Conservation (phyloP, 2,329 filamentous ascomycete genomes). For the Zymoseptoria brevis region DNA sequence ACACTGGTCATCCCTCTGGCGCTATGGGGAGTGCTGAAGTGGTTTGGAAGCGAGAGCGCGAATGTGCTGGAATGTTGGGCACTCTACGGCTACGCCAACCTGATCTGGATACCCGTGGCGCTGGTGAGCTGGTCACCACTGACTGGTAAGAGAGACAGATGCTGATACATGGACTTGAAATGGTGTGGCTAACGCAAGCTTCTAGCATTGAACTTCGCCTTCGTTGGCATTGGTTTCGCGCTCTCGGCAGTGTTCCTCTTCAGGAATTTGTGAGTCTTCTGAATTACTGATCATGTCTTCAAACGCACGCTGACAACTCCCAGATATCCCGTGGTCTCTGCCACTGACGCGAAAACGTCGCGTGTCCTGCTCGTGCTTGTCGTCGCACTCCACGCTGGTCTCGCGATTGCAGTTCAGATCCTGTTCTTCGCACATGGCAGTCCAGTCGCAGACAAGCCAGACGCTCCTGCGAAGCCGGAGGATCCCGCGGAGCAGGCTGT, state of each 20-base stretch:
- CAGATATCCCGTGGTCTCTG: slow-evolving; percentile 69
- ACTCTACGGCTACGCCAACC: slow-evolving; percentile 89
- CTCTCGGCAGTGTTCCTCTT: slow-evolving; percentile 76
- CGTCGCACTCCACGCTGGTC: slow-evolving; percentile 74
- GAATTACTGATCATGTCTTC: not conserved
- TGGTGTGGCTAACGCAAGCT: slow-evolving; percentile 8
- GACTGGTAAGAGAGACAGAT: slow-evolving; percentile 41
- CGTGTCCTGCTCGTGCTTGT: slow-evolving; percentile 81
- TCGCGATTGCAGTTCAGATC: slow-evolving; percentile 90
- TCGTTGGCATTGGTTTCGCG: slow-evolving; percentile 79
- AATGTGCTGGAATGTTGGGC: slow-evolving; percentile 94
- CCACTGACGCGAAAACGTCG: slow-evolving; percentile 85
- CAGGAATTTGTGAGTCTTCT: slow-evolving; percentile 62
- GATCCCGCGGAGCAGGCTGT: slow-evolving; percentile 9
- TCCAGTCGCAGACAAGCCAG: slow-evolving; percentile 26
- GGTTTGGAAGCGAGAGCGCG: slow-evolving; percentile 90
- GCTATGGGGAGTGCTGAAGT: slow-evolving; percentile 81
- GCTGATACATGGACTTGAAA: not conserved
- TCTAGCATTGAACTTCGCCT: slow-evolving; percentile 76
- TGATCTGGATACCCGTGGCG: slow-evolving; percentile 95
- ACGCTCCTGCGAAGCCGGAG: slow-evolving; percentile 5
- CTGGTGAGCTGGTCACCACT: slow-evolving; percentile 84
- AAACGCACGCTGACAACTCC: not conserved
- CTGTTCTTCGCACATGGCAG: slow-evolving; percentile 71
- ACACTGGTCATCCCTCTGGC: slow-evolving; percentile 72